A percentile compares a stretch with the other conserved stretches of the same genome.
Evolutionary conservation across 225 moss, liverwort and hornwort species (phyloP).

Genomic region (Straminergon stramineum): DNA sequence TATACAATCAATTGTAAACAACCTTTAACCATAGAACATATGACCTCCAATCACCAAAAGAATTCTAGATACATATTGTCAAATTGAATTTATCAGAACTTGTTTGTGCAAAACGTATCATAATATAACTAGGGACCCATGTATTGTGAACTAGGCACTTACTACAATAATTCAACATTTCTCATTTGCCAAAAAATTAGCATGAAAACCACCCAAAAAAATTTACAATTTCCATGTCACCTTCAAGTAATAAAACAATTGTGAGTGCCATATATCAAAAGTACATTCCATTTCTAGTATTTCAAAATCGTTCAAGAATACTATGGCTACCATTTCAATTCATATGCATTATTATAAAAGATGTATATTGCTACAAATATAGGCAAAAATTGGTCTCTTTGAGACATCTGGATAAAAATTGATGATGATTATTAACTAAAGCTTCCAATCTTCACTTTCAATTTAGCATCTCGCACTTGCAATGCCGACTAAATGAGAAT

Average conservation of each 20-base stretch:
- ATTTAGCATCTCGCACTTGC: too few species aligned
- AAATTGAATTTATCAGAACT: background rate
- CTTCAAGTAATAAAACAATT: background rate
- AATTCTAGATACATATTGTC: fast-evolving
- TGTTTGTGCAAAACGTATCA: background rate
- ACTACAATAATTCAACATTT: background rate
- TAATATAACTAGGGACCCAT: background rate
- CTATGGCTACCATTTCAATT: too few species aligned
- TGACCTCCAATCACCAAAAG: too few species aligned
- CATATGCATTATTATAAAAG: too few species aligned
- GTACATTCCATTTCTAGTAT: background rate
- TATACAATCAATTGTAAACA: too few species aligned
- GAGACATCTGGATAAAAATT: too few species aligned
- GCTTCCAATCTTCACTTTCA: too few species aligned
- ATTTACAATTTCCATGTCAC: background rate
- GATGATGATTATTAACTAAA: too few species aligned
- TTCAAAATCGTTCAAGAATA: background rate
- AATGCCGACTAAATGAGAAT: too few species aligned
- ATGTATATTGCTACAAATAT: too few species aligned
- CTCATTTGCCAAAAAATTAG: background rate
- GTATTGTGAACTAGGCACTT: fast-evolving
- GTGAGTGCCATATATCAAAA: fast-evolving
- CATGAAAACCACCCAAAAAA: fast-evolving
- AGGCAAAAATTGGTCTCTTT: too few species aligned
- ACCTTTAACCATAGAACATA: too few species aligned